phyloP scores from a whole-genome alignment of 1,284 basidiomycete genomes.

The Hortiboletus rubellus region DNA sequence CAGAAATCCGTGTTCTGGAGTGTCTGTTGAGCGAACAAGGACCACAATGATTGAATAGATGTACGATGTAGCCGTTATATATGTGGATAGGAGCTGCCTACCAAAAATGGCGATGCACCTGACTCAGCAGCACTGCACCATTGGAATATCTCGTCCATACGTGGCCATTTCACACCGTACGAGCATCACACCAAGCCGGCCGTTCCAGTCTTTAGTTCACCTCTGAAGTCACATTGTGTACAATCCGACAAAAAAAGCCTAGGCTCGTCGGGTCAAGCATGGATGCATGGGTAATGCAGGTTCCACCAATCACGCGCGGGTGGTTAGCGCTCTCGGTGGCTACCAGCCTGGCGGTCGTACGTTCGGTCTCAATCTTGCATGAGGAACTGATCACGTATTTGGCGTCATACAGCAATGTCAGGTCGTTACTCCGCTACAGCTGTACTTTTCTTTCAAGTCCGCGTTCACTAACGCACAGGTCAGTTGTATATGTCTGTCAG shows the following conservation, averaged over 20 bases:
- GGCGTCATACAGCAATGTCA: constrained; percentile 78
- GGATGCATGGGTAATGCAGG: constrained; percentile 85
- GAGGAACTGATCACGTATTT: constrained; percentile 8
- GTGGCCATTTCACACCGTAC: constrained; percentile 11
- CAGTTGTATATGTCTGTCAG: constrained; percentile 10
- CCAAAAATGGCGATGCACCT: constrained; percentile 4
- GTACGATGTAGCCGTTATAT: background rate
- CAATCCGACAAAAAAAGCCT: constrained; percentile 4
- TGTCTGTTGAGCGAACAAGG: constrained; percentile 24
- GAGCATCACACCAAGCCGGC: background rate
- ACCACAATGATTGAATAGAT: background rate
- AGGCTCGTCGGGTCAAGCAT: constrained; percentile 38
- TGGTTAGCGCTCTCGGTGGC: constrained; percentile 80
- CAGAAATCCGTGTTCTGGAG: constrained; percentile 50
- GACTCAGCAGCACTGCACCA: constrained; percentile 22
- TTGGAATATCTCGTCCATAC: constrained; percentile 2
- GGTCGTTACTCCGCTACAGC: constrained; percentile 83
- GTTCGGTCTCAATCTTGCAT: background rate
- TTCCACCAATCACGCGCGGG: constrained; percentile 84
- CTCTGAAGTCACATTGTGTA: background rate
- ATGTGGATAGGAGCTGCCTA: background rate
- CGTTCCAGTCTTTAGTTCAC: background rate
- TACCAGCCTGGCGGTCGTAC: constrained; percentile 81
- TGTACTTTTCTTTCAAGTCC: constrained; percentile 89
- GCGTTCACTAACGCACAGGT: constrained; percentile 84